Base-by-base conservation (phyloP, 768 basidiomycete genomes). In the Neoboletus magnificus region DNA sequence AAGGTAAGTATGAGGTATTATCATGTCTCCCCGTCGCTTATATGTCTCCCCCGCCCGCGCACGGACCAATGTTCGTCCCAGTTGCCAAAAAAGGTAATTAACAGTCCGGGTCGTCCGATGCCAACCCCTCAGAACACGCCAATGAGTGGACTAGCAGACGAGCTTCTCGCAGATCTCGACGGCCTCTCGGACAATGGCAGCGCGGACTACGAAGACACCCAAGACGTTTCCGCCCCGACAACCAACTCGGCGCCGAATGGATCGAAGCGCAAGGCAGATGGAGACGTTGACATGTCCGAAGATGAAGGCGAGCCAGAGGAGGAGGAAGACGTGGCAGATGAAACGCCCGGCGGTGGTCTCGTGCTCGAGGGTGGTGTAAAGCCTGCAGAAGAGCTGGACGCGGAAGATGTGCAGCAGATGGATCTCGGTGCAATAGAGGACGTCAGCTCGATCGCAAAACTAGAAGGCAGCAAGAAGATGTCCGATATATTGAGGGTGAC, bases 331-430 rank as follows among this genome's bases (percentile, higher is more conserved):
- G 74, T 59, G 1, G 71, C 76, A 47, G 74, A 71, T 45, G 69
- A 71, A 35, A 71, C 59, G 6, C 77, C 79, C 36, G 71, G 79
- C 7, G 80, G 79, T 0, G 79, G 79, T 6, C 78, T 95, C 15
- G 86, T 92, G 5, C 78, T 90, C 0, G 90, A 90, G 52, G 95
- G 94, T 1, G 96, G 96, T 11, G 77, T 95, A 13, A 84, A 83
- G 61, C 96, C 96, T 15, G 93, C 95, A n/a, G 94, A 98, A 37
- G 95, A 99, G 74, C 77, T 98, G 42, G 94, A 98, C 68, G 86
- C 78, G 29, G 95, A 96, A 61, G 93, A 95, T 56, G 97, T 98
- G 30, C 89, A 93, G 66, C 84, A 86, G 64, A 98, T 98, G 93
- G 93, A 98, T 64, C 75, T 99, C 35, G 85, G 85, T 12, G 77